These are phyloP conservation scores for Globisporangium nodosum DNA, from an alignment of 352 stramenopile species.

Conservation along the genomic window DNA sequence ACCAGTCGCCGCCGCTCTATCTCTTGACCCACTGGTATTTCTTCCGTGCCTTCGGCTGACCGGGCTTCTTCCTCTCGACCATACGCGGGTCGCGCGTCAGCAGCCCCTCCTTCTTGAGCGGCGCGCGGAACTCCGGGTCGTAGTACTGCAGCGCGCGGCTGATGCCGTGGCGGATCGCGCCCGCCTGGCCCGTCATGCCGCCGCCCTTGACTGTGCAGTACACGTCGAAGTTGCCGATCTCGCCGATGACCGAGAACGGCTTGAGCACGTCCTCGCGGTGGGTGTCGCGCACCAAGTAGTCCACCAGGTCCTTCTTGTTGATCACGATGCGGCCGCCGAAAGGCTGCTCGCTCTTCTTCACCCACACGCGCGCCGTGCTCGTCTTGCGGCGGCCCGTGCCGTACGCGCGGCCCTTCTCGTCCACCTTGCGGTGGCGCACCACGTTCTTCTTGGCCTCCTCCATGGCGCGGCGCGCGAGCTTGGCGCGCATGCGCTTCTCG, in stretches of 20 bases:
- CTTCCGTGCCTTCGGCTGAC: constrained; percentile 95
- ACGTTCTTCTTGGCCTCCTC: constrained; percentile 75
- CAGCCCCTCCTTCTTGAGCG: constrained; percentile 91
- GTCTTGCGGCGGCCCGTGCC: constrained; percentile 93
- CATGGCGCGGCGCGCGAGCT: constrained; percentile 55
- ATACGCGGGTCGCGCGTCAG: constrained; percentile 93
- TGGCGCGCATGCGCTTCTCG: constrained; percentile 61
- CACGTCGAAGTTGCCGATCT: constrained; percentile 89
- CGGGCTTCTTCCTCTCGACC: constrained; percentile 96
- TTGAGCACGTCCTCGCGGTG: constrained; percentile 88
- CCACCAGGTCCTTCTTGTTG: constrained; percentile 92
- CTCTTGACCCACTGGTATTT: constrained; percentile 98
- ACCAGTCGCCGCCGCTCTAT: constrained; percentile 53
- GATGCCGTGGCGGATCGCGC: constrained; percentile 92
- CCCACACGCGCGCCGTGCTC: constrained; percentile 91
- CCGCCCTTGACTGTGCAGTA: constrained; percentile 90
- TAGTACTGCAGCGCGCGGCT: constrained; percentile 91
- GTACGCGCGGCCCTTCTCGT: constrained; percentile 80
- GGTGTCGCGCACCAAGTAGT: constrained; percentile 90
- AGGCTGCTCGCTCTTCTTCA: constrained; percentile 72
- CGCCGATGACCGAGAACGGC: constrained; percentile 62
- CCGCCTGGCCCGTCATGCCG: constrained; percentile 91
- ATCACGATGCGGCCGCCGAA: constrained; percentile 88
- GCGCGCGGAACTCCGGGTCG: constrained; percentile 88
- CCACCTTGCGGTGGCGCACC: constrained; percentile 58